Base-by-base conservation (phyloP, 2,329 filamentous ascomycete species). In the Verticillium klebahnii region DNA sequence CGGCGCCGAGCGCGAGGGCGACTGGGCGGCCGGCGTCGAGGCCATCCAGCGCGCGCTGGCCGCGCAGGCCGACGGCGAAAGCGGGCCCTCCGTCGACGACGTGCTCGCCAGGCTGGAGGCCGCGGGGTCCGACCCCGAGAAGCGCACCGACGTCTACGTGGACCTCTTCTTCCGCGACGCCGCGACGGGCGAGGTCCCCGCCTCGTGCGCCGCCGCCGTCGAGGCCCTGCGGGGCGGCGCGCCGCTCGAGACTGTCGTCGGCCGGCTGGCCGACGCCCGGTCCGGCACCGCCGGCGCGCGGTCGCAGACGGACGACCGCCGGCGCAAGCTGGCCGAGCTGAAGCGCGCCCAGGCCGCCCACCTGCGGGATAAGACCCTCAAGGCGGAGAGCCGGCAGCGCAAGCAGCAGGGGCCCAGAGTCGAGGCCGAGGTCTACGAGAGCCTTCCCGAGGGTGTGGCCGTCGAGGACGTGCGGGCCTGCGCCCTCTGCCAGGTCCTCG, bases 341-440 rank as follows among this genome's bases (percentile, higher is more conserved):
- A 75, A 74, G 19, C 73, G 81, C 61, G 81, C 81, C 32, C 81
- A 78, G 67, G 78, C 75, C 62, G 80, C 80, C 9, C 71, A 76
- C 56, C 56, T 62, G 61, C 79, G 81, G 72, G 80, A 82, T 67
- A 80, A 77, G 67, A 75, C 69, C 19, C 67, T 75, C 67, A 77
- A 69, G 68, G 72, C 67, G 65, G 73, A 72, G 69, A 70, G 69
- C 67, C 74, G 67, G 58, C 70, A 67, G 52, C 58, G 58, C 70
- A 70, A 45, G 67, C 68, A 45, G 67, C 68, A 61, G 69, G 69
- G 66, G 2, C 64, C 64, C 45, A 62, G 64, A 31, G 66, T 71
- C 25, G 70, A 68, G 3, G 71, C 75, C 37, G 69, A 75, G 59
- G 68, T 78, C 9, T 73, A 77, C 63, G 65, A 73, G 58, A 59